phyloP scores from a whole-genome alignment of 352 stramenopile genomes.

The Pilasporangium apinafurcum region DNA sequence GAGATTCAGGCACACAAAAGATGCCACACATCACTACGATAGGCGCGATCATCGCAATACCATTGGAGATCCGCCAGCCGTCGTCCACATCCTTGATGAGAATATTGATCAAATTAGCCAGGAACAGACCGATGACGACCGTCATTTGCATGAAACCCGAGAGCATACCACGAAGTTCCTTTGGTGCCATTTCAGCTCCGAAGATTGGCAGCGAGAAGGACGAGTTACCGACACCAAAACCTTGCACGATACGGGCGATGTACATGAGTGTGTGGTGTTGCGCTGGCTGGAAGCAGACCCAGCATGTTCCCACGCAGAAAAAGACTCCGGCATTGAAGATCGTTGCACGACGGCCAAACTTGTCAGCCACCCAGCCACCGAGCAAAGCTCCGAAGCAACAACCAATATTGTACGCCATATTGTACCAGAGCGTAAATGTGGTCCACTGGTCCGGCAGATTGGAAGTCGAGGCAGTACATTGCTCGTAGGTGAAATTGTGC shows the following conservation, averaged over 20 bases:
- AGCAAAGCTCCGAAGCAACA: conserved; percentile 22
- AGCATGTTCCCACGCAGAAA: conserved; percentile 21
- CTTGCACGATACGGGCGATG: conserved; percentile 15
- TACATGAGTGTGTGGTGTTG: conserved; percentile 9
- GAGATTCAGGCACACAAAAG: conserved; percentile 28
- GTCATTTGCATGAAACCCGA: conserved; percentile 30
- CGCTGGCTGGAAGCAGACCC: conserved; percentile 11
- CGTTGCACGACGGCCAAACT: conserved; percentile 19
- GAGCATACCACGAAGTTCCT: conserved; percentile 23
- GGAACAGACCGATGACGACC: conserved; percentile 14
- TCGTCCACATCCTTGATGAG: conserved; percentile 9
- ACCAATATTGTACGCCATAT: conserved; percentile 26
- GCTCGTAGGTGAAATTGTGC: conserved; percentile 5
- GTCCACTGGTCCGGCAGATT: conserved; percentile 18
- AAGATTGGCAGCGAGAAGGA: conserved; percentile 30
- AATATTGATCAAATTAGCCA: conserved; percentile 18
- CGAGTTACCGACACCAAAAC: conserved; percentile 22
- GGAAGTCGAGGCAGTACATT: background rate
- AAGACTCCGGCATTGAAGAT: conserved; percentile 25
- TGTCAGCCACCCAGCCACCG: conserved; percentile 19
- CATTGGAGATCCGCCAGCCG: conserved; percentile 25
- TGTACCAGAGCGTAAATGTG: conserved; percentile 23
- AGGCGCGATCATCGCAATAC: conserved; percentile 13
- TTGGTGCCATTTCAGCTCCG: conserved; percentile 23
- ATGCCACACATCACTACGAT: conserved; percentile 29